Base-by-base conservation (phyloP, 305 asterid species). In the Plantago rigida region DNA sequence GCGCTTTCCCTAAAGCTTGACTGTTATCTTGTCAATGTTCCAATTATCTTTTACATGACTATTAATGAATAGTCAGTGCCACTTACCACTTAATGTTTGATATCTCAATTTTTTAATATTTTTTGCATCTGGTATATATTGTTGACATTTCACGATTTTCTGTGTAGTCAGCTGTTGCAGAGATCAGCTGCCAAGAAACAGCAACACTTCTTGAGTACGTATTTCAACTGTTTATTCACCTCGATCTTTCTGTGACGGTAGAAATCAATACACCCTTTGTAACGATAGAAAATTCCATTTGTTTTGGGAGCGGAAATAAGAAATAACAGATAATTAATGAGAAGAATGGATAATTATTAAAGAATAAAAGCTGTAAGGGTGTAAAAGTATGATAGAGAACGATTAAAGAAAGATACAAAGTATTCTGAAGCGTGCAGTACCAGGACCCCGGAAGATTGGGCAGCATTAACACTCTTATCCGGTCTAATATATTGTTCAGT, bases 201-300 rank as follows among this genome's bases (percentile, higher is more conserved):
- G 89, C 97, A 59, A 81, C 95, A 68, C 92, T 87, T 69, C 92
- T 82, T 13, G 99, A 93, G 99, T 93, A 93, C 53, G 99, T 64
- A 22, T 45, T 29, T 41, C 69, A 56, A 56, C 49, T 11, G 29
- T 60, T 60, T 59, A 4, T 48, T 46, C 47, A 28, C 51, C 29
- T 44, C 26, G 14, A 56, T 15, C 34, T 50, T 42, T 14, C 47
- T 31, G 65, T 78, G 59, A 68, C 69, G 36, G 29, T 7, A 36
- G 10, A 36, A 36, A 36, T 36, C 44, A 36, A 36, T 8, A 36
- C 44, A 7, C 11, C 44, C 9, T 36, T 8, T 2, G 7, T 3
- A 1, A 3, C 39, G 39, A 8, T 31, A 31, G 39, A 31, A 31
- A 31, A 3, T 31, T 31, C 39, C 5, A 5, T 31, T 36, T 8